Conservation (phyloP, 2,329 filamentous ascomycete species). For the Fusarium camptoceras region DNA sequence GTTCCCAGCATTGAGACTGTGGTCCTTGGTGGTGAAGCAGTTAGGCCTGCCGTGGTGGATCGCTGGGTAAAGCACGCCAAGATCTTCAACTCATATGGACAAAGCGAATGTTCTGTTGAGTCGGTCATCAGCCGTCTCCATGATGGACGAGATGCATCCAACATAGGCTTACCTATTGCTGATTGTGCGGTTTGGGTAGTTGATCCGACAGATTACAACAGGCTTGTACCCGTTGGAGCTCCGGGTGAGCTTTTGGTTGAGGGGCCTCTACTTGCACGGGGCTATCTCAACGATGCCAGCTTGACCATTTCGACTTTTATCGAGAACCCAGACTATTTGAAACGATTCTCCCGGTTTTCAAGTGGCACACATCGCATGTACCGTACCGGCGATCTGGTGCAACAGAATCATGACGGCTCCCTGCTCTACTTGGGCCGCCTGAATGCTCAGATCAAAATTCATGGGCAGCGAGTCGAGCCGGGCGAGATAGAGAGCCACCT, state of each 20-base stretch:
- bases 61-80: background rate
- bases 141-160: background rate
- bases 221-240: conserved; percentile 2
- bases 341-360: no score
- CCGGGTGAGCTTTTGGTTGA: conserved; percentile 4
- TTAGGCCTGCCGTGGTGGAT: background rate
- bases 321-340: background rate
- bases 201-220: background rate
- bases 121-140: background rate
- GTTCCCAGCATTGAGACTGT: background rate
- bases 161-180: background rate
- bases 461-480: background rate
- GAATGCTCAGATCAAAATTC: conserved; percentile 6
- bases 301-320: conserved; percentile 3
- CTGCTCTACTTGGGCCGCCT: conserved; percentile 6
- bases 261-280: conserved; percentile 7
- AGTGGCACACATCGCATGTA: background rate
- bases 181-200: conserved; percentile 6
- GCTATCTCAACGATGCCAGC: conserved; percentile 3
- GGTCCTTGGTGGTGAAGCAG: background rate
- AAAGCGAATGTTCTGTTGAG: conserved; percentile 12
- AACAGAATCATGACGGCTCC: background rate
- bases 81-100: background rate
- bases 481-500: no score
- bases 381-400: conserved; percentile 3